phyloP scores from a whole-genome alignment of 768 basidiomycete species.

The Amanita rubescens region DNA sequence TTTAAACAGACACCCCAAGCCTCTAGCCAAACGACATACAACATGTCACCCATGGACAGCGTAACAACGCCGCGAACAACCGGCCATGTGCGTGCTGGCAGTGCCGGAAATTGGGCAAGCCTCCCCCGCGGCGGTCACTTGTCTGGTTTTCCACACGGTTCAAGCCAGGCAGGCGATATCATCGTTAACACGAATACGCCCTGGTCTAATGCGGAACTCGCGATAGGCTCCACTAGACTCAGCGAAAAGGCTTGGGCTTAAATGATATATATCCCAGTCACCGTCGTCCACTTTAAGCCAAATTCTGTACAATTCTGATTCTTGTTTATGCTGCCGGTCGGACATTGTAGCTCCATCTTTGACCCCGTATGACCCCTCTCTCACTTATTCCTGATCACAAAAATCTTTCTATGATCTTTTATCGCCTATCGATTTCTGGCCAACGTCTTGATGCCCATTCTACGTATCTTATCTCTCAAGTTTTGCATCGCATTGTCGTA shows the following conservation, averaged over 20 bases:
- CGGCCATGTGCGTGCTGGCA: conserved; percentile 72
- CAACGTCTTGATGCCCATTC: conserved; percentile 29
- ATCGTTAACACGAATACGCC: conserved; percentile 49
- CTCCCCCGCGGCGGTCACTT: conserved; percentile 49
- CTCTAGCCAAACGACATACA: conserved; percentile 38
- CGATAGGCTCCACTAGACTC: conserved; percentile 42
- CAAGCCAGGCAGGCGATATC: conserved; percentile 51
- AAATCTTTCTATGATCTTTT: background rate
- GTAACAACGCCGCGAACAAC: conserved; percentile 36
- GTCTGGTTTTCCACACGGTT: conserved; percentile 45
- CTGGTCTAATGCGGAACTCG: conserved; percentile 51
- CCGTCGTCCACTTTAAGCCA: conserved; percentile 4
- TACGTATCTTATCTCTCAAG: conserved; percentile 31
- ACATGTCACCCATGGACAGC: conserved; percentile 36
- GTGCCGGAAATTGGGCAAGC: conserved; percentile 74
- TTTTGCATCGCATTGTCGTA: conserved; percentile 33
- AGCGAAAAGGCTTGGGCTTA: conserved; percentile 57
- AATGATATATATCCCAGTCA: conserved; percentile 13
- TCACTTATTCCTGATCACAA: conserved; percentile 7
- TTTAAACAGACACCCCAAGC: conserved; percentile 49
- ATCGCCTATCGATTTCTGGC: conserved; percentile 4
- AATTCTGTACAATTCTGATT: conserved; percentile 19
- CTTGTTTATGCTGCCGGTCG: conserved; percentile 31
- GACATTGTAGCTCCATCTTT: conserved; percentile 27
- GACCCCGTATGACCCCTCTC: background rate